phyloP scores from a whole-genome alignment of 108 stramenopile genomes.

The Skeletonema marinoi region DNA sequence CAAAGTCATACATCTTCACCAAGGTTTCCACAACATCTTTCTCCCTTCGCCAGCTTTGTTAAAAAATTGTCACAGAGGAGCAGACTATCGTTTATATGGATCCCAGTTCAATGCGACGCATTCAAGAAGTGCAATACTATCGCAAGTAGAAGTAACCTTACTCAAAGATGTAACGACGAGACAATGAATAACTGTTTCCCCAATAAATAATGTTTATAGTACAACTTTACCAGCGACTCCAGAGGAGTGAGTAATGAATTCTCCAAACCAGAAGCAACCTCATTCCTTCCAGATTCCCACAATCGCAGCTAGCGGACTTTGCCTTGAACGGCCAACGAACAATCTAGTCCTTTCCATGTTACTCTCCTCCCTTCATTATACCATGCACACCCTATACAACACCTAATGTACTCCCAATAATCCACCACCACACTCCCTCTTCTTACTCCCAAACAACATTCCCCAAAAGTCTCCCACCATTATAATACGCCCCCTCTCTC shows the following conservation, averaged over 20 bases:
- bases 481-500: constrained; percentile 33
- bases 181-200: too few species aligned
- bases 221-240: not conserved
- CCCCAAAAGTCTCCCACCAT: constrained; percentile 20
- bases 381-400: not conserved
- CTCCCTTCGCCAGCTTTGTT: too few species aligned
- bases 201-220: not conserved
- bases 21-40: too few species aligned
- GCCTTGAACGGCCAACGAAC: constrained; percentile 1
- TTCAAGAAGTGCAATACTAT: too few species aligned
- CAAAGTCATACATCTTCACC: too few species aligned
- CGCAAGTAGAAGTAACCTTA: too few species aligned
- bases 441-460: not conserved
- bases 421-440: not conserved
- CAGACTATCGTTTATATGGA: too few species aligned
- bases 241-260: too few species aligned
- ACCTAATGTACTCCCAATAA: not conserved
- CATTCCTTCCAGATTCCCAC: not conserved
- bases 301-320: not conserved
- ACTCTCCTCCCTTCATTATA: not conserved
- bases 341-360: not conserved
- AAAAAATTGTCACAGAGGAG: too few species aligned
- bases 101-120: too few species aligned
- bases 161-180: too few species aligned
- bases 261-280: not conserved